Base-by-base conservation (phyloP, 1,284 basidiomycete genomes). In the Golubevia pallescens region DNA sequence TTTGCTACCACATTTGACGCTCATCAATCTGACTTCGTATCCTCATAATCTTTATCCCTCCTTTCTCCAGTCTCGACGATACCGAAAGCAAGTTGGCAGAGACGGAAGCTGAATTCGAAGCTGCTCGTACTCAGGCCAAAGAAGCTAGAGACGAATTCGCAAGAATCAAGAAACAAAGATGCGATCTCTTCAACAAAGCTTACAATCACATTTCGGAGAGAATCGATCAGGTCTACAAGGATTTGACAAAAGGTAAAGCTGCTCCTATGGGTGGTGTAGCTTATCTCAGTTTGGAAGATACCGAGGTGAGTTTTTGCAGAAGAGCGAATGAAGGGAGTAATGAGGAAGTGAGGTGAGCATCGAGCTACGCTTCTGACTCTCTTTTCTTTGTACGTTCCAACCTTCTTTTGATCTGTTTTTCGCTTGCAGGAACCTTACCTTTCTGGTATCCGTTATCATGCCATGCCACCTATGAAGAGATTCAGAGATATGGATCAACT, bases 401-500 rank as follows among this genome's bases (percentile, higher is more conserved):
- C 34, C 8, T 20, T 6, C 16, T 5, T 7, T n/a, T 1, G 8
- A n/a, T 8, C 10, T 28, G 60, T 20, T 60, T 23, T 20, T 51
- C 14, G 57, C 20, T 5, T 67, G 20, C 69, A 97, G 92, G 97
- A 99, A 88, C 97, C 97, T 0, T 99, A 99, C 79, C 89, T 90
- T 23, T 93, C 92, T 28, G 97, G 96, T 65, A 93, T 99, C 87
- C 97, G 96, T 86, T 99, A 98, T 85, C 95, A 97, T 84, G 95
- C 95, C 0, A 99, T 99, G 93, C 96, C 96, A 0, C 95, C 95
- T 0, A 96, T 98, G 91, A 99, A 99, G 86, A 92, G 95, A 4
- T 99, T 99, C 89, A 90, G 95, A 72, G 97, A 99, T 86, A 99
- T 99, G 93, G 95, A 98, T 69, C 95, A 98, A 85, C 88, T 99